These are phyloP conservation scores for Aspergillus olivimuriae DNA, from an alignment of 495 filamentous ascomycete species.

Conservation along the genomic window DNA sequence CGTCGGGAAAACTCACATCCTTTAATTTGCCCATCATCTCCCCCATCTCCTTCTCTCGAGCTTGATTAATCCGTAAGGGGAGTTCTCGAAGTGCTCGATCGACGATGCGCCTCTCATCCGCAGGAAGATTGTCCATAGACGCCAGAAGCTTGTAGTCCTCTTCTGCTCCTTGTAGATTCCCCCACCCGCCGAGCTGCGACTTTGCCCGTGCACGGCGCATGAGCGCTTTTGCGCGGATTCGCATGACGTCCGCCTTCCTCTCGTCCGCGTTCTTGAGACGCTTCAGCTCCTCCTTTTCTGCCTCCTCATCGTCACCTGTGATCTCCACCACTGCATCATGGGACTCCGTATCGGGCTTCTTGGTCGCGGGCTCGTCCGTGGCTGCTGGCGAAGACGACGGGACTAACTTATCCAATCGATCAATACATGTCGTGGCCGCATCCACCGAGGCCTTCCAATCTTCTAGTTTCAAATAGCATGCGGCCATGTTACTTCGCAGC, in stretches of 20 bases:
- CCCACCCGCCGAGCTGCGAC: conserved; percentile 69
- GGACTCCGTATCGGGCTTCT: conserved; percentile 13
- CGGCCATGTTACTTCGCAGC: conserved; percentile 78
- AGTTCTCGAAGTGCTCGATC: conserved; percentile 56
- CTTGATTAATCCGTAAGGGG: conserved; percentile 60
- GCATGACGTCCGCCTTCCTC: conserved; percentile 56
- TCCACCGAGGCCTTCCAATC: conserved; percentile 82
- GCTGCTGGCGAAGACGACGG: conserved; percentile 24
- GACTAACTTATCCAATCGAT: conserved; percentile 59
- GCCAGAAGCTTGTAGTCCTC: conserved; percentile 65
- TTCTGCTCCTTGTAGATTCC: conserved; percentile 69
- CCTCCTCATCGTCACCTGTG: conserved; percentile 50
- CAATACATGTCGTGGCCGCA: conserved; percentile 64
- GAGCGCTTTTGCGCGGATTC: conserved; percentile 77
- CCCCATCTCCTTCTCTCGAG: conserved; percentile 76
- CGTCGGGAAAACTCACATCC: conserved; percentile 47
- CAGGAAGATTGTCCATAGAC: conserved; percentile 49
- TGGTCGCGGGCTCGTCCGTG: conserved; percentile 11
- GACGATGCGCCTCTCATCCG: conserved; percentile 61
- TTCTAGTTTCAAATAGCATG: conserved; percentile 80
- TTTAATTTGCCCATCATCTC: conserved; percentile 98
- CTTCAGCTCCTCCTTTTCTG: conserved; percentile 51
- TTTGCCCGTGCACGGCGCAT: conserved; percentile 76
- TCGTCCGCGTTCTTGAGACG: conserved; percentile 44
- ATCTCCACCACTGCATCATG: conserved; percentile 42